phyloP scores from a whole-genome alignment of 768 basidiomycete species.

The Tricholomella constricta region DNA sequence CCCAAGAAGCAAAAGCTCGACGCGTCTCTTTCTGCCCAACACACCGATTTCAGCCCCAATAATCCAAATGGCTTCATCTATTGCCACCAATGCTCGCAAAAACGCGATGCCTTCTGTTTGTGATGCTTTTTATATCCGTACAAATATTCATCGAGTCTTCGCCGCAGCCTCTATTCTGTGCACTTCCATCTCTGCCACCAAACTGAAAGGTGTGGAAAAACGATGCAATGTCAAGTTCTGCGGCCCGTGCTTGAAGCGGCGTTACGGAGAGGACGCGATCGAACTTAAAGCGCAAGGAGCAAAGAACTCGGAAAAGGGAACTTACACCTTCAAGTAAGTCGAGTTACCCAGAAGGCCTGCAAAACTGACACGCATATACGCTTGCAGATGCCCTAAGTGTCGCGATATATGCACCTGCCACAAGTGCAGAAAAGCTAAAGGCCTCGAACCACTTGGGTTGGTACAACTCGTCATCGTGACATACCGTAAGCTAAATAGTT shows the following conservation, averaged over 20 bases:
- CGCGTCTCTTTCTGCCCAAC: conserved; percentile 15
- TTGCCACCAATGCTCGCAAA: conserved; percentile 75
- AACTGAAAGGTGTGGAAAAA: conserved; percentile 29
- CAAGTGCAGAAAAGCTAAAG: conserved; percentile 63
- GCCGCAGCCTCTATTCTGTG: conserved; percentile 35
- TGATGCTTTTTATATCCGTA: conserved; percentile 3
- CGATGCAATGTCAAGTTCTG: conserved; percentile 65
- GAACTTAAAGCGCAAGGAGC: conserved; percentile 34
- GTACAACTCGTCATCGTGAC: conserved; percentile 10
- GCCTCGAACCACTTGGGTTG: conserved; percentile 61
- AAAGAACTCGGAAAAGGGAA: conserved; percentile 24
- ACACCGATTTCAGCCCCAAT: conserved; percentile 28
- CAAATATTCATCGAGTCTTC: neutral
- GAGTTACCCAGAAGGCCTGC: neutral
- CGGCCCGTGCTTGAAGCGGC: conserved; percentile 63
- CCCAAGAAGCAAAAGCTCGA: conserved; percentile 36
- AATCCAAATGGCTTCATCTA: conserved; percentile 48
- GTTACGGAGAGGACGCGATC: conserved; percentile 58
- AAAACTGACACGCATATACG: neutral
- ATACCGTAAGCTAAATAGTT: neutral
- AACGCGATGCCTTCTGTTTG: conserved; percentile 54
- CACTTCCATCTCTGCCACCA: conserved; percentile 21
- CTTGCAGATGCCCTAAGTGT: conserved; percentile 68
- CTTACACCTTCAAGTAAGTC: conserved; percentile 58
- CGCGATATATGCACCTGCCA: conserved; percentile 68